Evolutionary conservation across 345 rosid genomes (phyloP).

Genomic region (Euclidium syriacum): DNA sequence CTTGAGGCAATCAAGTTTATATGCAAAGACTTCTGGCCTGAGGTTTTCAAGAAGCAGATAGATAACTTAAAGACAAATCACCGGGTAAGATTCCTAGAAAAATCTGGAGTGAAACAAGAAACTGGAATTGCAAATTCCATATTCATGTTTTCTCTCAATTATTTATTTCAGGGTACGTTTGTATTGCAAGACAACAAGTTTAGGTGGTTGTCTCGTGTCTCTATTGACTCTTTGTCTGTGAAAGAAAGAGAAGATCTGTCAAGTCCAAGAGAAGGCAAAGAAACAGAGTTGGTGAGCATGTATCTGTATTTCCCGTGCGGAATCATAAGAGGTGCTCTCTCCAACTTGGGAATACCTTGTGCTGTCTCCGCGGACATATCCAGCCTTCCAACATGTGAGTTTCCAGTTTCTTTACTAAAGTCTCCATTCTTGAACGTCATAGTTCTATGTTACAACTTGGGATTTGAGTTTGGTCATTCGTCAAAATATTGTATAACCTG

Average conservation of each 20-base stretch:
- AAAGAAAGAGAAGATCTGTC: slow-evolving; percentile 51
- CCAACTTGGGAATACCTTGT: slow-evolving; percentile 93
- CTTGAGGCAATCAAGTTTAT: slow-evolving; percentile 97
- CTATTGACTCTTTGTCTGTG: slow-evolving; percentile 52
- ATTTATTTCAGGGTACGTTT: slow-evolving; percentile 79
- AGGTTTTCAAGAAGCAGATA: slow-evolving; percentile 95
- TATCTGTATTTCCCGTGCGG: slow-evolving; percentile 93
- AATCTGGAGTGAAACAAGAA: not conserved
- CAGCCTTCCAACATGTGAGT: slow-evolving; percentile 90
- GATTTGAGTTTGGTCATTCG: too few relatives aligned
- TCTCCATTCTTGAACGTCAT: too few relatives aligned
- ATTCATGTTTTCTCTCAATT: not conserved
- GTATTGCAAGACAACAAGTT: slow-evolving; percentile 95
- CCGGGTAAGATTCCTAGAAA: slow-evolving; percentile 40
- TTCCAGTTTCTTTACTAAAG: too few relatives aligned
- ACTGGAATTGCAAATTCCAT: too few relatives aligned
- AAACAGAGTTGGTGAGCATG: slow-evolving; percentile 76
- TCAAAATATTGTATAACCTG: too few relatives aligned
- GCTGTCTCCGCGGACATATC: slow-evolving; percentile 97
- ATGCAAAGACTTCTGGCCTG: slow-evolving; percentile 99
- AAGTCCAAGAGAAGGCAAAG: slow-evolving; percentile 50
- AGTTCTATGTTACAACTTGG: not conserved
- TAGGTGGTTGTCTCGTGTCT: slow-evolving; percentile 80
- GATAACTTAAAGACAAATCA: slow-evolving; percentile 97
- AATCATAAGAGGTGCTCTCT: slow-evolving; percentile 91